Base-by-base conservation (phyloP, 805 yeast genomes). In the Nakazawaea ishiwadae region DNA sequence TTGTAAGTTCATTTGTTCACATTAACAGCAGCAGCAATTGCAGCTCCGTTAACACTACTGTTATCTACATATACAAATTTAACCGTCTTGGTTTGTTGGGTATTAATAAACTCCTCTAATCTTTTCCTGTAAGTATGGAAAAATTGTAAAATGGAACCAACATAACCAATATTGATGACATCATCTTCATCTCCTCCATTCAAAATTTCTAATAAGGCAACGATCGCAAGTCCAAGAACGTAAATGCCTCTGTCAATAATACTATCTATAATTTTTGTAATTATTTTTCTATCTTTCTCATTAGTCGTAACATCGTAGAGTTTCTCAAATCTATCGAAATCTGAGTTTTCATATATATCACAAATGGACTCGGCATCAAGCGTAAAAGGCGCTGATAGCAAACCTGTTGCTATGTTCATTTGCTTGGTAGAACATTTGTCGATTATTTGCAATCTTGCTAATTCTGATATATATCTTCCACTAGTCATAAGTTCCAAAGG, bases 391-490 rank as follows among this genome's bases (percentile, higher is more conserved):
- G 29, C 3, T n/a, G 27, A n/a, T 23, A 40, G 18, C 3, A 8
- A 29, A 6, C 11, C 15, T 2, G 17, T 14, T 36, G 34, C 2
- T 15, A 11, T 10, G 17, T 18, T 14, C 40, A 31, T 23, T 12
- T 10, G 35, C 50, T 50, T 7, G 50, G 5, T 31, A 49, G 45
- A 9, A 39, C 32, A 4, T 27, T 12, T 11, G 53, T 55, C 72
- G 14, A 60, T 45, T 30, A 74, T 36, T 4, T 66, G 66, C 35
- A 73, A 52, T 34, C 84, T 58, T 5, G 73, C 51, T 40, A 76
- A 49, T 51, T 78, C 84, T 26, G 79, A 74, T 31, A 79, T 55
- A 53, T 77, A 75, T 46, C 84, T 58, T 1, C 83, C 82, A 19
- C 77, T 62, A 23, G 79, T 66, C 57, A 77, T 54, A 44, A 73